A percentile compares a stretch with the other conserved stretches of the same genome.
phyloP scores from a whole-genome alignment of 192 early-diverging fungal genomes.

The Lobulomyces angularis region DNA sequence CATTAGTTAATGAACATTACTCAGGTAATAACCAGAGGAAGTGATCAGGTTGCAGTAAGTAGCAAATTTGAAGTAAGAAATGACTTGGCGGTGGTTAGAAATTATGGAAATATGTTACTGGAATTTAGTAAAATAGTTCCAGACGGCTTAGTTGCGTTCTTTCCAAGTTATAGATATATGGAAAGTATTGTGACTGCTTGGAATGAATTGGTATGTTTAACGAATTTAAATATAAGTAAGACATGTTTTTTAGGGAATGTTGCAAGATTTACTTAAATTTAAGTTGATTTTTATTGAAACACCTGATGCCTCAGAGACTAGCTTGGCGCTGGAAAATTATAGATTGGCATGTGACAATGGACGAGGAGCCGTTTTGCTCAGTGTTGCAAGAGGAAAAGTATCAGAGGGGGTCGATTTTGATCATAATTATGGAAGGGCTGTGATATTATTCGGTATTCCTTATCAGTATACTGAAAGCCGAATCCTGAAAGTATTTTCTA shows the following conservation, averaged over 20 bases:
- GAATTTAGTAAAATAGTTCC: slow-evolving; percentile 89
- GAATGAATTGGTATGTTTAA: slow-evolving; percentile 74
- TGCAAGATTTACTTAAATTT: slow-evolving; percentile 87
- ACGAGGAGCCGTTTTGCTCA: slow-evolving; percentile 88
- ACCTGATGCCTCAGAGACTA: slow-evolving; percentile 95
- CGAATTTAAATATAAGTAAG: not conserved
- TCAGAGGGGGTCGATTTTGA: slow-evolving; percentile 99
- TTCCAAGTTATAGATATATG: slow-evolving; percentile 98
- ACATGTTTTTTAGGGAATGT: slow-evolving; percentile 51
- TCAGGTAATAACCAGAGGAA: slow-evolving; percentile 83
- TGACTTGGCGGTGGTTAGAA: slow-evolving; percentile 95
- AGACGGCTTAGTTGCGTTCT: slow-evolving; percentile 96
- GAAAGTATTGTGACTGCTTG: slow-evolving; percentile 96
- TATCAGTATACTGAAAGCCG: slow-evolving; percentile 95
- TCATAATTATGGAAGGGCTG: slow-evolving; percentile 97
- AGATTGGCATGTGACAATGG: slow-evolving; percentile 93
- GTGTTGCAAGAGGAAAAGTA: slow-evolving; percentile 97
- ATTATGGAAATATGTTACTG: slow-evolving; percentile 93
- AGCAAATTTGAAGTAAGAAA: slow-evolving; percentile 98
- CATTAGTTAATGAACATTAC: not conserved
- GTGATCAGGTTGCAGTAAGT: slow-evolving; percentile 95
- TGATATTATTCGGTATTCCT: slow-evolving; percentile 98
- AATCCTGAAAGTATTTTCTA: slow-evolving; percentile 59
- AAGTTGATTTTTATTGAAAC: slow-evolving; percentile 99
- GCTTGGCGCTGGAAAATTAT: slow-evolving; percentile 89